Percentiles rank a stretch among this genome's conserved stretches.
Conservation (phyloP, 331 rosid genomes). For the Saraca asoca region DNA sequence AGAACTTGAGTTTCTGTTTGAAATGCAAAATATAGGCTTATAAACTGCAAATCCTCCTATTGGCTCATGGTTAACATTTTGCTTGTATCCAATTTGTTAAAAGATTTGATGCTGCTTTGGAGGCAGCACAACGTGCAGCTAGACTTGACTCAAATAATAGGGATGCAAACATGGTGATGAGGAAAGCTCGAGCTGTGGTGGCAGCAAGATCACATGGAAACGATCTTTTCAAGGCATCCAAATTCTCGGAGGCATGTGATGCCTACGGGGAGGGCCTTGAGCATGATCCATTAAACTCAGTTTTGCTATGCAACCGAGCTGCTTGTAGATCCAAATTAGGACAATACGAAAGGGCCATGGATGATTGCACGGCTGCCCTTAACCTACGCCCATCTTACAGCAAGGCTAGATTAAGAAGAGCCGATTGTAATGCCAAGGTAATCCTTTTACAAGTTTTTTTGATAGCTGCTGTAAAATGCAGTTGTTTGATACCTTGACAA, state of each 20-base stretch:
- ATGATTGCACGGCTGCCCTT: slow-evolving; percentile 69
- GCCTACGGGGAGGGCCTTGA: slow-evolving; percentile 79
- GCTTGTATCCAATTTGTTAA: background rate
- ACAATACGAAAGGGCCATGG: slow-evolving; percentile 56
- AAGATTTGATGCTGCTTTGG: slow-evolving; percentile 72
- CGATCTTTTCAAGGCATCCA: slow-evolving; percentile 56
- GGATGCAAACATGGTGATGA: slow-evolving; percentile 49
- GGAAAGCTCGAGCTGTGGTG: slow-evolving; percentile 47
- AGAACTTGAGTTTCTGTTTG: background rate
- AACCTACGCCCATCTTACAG: slow-evolving; percentile 59
- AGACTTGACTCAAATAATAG: slow-evolving; percentile 61
- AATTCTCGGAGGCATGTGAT: slow-evolving; percentile 64
- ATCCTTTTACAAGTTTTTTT: background rate
- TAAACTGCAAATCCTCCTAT: background rate
- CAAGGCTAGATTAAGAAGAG: slow-evolving; percentile 86
- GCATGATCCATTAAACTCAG: slow-evolving; percentile 65
- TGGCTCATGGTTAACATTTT: too few species aligned
- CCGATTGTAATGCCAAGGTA: slow-evolving; percentile 77
- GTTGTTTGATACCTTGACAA: too few species aligned
- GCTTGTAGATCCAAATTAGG: slow-evolving; percentile 71
- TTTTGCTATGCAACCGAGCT: slow-evolving; percentile 76
- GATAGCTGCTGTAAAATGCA: too few species aligned
- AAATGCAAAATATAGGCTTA: background rate
- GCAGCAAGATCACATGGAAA: slow-evolving; percentile 70
- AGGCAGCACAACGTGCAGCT: slow-evolving; percentile 50